These are phyloP conservation scores for Echinochloa phyllopogon DNA, from an alignment of 176 grass and related monocot species.

Conservation along the genomic window DNA sequence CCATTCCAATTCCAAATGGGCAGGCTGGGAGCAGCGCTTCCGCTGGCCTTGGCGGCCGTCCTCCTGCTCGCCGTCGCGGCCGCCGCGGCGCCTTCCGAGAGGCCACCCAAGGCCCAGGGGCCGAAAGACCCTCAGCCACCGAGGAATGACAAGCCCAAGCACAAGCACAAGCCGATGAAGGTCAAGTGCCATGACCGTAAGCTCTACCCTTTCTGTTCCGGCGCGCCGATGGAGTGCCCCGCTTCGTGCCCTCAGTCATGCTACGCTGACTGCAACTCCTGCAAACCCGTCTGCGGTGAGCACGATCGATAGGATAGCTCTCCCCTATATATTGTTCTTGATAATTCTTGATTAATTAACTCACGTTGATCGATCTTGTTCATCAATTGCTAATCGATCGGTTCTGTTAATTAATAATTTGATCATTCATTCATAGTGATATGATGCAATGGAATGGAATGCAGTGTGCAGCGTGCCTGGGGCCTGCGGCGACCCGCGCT, in stretches of 20 bases:
- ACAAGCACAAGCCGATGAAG: constrained; percentile 10
- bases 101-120: constrained; percentile 27
- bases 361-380: background rate
- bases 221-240: constrained; percentile 39
- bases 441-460: too few species aligned
- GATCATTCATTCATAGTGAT: too few species aligned
- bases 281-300: constrained; percentile 49
- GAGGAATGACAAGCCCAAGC: background rate
- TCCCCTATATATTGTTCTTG: too few species aligned
- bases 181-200: constrained; percentile 33
- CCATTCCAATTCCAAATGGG: background rate
- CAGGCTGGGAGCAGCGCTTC: background rate
- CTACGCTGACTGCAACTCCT: constrained; percentile 36
- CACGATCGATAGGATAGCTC: too few species aligned
- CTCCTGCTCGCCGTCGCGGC: background rate
- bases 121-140: background rate
- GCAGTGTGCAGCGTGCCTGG: constrained; percentile 46
- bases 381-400: background rate
- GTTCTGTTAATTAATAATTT: background rate
- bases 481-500: constrained; percentile 54
- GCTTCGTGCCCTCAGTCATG: constrained; percentile 5
- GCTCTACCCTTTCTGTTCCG: constrained; percentile 15
- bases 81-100: background rate
- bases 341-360: background rate
- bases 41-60: background rate